Percentiles rank a stretch among this genome's conserved stretches.
Conservation (phyloP, 1,284 basidiomycete genomes). For the Cryptococcus sp. region DNA sequence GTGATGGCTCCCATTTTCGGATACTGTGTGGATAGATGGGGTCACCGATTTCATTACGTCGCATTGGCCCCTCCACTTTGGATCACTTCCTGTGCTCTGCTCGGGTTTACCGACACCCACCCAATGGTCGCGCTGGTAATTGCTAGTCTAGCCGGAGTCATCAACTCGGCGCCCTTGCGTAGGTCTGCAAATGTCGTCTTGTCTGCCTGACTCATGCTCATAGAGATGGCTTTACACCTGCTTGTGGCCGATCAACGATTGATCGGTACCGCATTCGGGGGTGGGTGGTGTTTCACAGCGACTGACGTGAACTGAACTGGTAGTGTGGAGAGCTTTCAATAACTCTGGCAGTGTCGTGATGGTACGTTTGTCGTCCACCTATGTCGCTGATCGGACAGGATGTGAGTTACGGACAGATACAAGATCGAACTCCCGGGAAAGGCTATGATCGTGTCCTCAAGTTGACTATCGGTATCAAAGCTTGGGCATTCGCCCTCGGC, state of each 20-base stretch:
- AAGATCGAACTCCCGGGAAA: constrained; percentile 20
- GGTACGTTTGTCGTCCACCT: background rate
- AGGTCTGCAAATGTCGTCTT: background rate
- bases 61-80: constrained; percentile 24
- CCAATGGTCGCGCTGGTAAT: constrained; percentile 28
- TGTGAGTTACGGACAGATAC: constrained; percentile 25
- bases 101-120: constrained; percentile 23
- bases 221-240: constrained; percentile 27
- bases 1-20: constrained; percentile 30
- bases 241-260: constrained; percentile 24
- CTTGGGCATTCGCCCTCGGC: constrained; percentile 25
- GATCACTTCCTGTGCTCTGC: constrained; percentile 20
- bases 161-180: constrained; percentile 26
- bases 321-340: constrained; percentile 25
- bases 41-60: constrained; percentile 31
- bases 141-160: constrained; percentile 23
- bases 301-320: background rate
- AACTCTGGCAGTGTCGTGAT: constrained; percentile 8
- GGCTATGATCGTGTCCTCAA: constrained; percentile 24
- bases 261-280: constrained; percentile 33
- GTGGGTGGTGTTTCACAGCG: background rate
- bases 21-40: constrained; percentile 25
- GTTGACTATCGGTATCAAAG: constrained; percentile 28
- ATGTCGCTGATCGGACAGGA: constrained; percentile 4
- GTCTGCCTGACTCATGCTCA: background rate